A percentile compares a stretch with the other conserved stretches of the same genome.
phyloP scores from a whole-genome alignment of 169 alveolate species.

The Cryptosporidium ryanae region DNA sequence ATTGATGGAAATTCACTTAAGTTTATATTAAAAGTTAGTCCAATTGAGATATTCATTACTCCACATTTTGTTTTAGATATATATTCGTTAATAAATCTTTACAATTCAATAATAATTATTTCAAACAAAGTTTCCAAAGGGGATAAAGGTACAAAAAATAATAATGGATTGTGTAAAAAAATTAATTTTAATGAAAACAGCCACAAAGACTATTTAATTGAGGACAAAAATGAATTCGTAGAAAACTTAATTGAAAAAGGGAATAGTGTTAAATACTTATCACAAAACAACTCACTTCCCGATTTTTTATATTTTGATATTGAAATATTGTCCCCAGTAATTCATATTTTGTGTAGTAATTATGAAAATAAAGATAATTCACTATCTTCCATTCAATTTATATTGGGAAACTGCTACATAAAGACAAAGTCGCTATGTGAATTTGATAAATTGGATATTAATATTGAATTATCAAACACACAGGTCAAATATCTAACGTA shows the following conservation, averaged over 20 bases:
- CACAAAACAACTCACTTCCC: constrained; percentile 48
- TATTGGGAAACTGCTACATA: constrained; percentile 57
- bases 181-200: neutral
- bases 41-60: constrained; percentile 42
- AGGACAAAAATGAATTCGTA: constrained; percentile 49
- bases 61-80: constrained; percentile 48
- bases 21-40: constrained; percentile 43
- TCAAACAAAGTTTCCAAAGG: constrained; percentile 21
- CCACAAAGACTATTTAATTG: neutral
- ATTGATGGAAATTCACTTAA: constrained; percentile 56
- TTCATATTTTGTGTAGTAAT: constrained; percentile 36
- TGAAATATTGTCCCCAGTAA: constrained; percentile 61
- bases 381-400: constrained; percentile 25
- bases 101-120: constrained; percentile 44
- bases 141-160: neutral
- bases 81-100: constrained; percentile 32
- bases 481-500: constrained; percentile 31
- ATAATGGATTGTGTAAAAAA: neutral
- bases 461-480: constrained; percentile 41
- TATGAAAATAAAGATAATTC: constrained; percentile 24
- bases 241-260: constrained; percentile 45
- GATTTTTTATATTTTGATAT: constrained; percentile 67
- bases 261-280: constrained; percentile 41
- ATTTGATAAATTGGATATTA: constrained; percentile 13
- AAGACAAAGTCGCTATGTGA: constrained; percentile 38